A percentile compares a stretch with the other conserved stretches of the same genome.
phyloP scores from a whole-genome alignment of 805 yeast species.

The Torulaspora indica region DNA sequence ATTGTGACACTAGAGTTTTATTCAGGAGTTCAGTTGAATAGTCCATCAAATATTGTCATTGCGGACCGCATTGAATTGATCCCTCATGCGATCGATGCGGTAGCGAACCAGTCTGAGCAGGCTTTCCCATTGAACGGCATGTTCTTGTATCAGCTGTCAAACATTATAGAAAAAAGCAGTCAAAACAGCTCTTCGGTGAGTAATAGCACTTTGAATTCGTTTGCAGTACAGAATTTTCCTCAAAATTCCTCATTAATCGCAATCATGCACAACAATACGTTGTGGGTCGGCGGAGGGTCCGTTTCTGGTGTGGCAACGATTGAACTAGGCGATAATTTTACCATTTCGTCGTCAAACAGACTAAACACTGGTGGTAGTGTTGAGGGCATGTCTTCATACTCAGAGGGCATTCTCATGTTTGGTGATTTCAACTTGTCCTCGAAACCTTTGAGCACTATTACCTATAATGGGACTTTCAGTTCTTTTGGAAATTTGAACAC shows the following conservation, averaged over 20 bases:
- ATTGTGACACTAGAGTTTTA: constrained; percentile 42
- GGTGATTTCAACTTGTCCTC: constrained; percentile 21
- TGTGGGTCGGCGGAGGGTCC: constrained; percentile 46
- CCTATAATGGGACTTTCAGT: constrained; percentile 26
- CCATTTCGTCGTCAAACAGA: constrained; percentile 12
- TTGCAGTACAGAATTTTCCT: constrained; percentile 37
- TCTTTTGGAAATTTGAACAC: constrained; percentile 12
- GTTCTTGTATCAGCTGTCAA: constrained; percentile 72
- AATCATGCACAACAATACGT: constrained; percentile 39
- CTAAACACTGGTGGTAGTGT: constrained; percentile 21
- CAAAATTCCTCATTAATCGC: constrained; percentile 22
- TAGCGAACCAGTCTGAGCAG: constrained; percentile 32
- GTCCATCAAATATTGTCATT: constrained; percentile 44
- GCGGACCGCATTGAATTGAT: constrained; percentile 61
- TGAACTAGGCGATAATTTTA: constrained; percentile 25
- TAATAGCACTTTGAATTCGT: constrained; percentile 43
- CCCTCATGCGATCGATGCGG: constrained; percentile 44
- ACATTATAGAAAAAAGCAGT: constrained; percentile 45
- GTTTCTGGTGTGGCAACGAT: constrained; percentile 39
- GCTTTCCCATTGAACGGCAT: constrained; percentile 60
- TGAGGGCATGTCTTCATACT: constrained; percentile 15
- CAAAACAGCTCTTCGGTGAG: constrained; percentile 36
- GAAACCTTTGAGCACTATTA: constrained; percentile 12
- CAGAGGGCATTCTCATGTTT: constrained; percentile 38
- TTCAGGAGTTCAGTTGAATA: constrained; percentile 31